These are phyloP conservation scores for Hanseniaspora thailandica DNA, from an alignment of 805 yeast genomes.

Conservation along the genomic window DNA sequence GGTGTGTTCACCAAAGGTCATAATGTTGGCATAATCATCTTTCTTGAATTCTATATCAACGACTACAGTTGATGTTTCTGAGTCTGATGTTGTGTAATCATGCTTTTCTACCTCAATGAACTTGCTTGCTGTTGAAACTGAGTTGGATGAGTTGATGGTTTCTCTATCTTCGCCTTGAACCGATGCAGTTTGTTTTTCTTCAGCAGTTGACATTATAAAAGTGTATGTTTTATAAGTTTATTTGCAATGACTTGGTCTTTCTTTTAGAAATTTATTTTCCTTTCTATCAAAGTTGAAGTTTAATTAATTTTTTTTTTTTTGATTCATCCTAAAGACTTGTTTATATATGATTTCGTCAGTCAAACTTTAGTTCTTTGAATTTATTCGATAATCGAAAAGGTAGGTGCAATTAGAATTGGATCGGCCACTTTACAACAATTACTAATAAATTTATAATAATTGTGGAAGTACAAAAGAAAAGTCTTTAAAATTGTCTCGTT, in stretches of 20 bases:
- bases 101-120: background rate
- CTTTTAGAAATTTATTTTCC: no score
- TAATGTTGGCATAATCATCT: slow-evolving; percentile 8
- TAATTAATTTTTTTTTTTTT: no score
- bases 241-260: no score
- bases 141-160: background rate
- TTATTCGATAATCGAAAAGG: background rate
- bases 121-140: background rate
- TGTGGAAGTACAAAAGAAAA: no score
- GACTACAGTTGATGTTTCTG: background rate
- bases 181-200: background rate
- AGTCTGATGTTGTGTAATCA: background rate
- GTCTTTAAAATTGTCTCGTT: no score
- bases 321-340: background rate
- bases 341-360: no score
- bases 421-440: no score
- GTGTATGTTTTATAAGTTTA: no score
- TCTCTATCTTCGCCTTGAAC: background rate
- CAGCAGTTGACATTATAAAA: background rate
- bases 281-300: no score
- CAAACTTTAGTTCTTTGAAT: no score
- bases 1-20: slow-evolving; percentile 14
- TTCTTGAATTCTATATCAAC: background rate
- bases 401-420: background rate
- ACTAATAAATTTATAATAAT: no score